Conservation (phyloP, 768 basidiomycete genomes). For the Trametes sanguinea region DNA sequence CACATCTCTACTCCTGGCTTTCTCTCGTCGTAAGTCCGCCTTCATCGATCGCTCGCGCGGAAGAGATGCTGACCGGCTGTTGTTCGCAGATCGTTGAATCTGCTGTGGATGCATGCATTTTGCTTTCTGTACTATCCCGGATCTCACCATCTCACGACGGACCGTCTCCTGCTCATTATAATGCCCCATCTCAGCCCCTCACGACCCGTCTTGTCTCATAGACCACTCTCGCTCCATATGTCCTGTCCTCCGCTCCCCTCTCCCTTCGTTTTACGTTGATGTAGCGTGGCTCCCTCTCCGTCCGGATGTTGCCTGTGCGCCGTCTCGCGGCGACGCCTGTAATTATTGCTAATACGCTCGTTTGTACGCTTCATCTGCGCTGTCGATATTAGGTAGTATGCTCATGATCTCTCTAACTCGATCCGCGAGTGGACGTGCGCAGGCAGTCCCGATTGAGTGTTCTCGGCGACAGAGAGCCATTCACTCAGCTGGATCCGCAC, state of each 20-base stretch:
- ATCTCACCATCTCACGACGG: constrained; percentile 7
- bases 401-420: neutral
- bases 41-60: neutral
- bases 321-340: neutral
- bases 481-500: too few relatives aligned
- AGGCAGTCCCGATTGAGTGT: too few relatives aligned
- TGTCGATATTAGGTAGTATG: constrained; percentile 10
- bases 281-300: constrained; percentile 3
- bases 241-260: neutral
- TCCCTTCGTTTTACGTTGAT: neutral
- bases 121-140: constrained; percentile 22
- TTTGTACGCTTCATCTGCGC: constrained; percentile 2
- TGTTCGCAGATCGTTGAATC: constrained; percentile 3
- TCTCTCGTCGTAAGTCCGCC: constrained; percentile 13
- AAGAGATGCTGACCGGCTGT: neutral
- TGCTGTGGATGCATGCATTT: constrained; percentile 25
- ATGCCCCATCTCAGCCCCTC: neutral
- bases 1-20: neutral
- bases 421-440: too few relatives aligned
- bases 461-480: too few relatives aligned
- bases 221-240: neutral
- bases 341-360: constrained; percentile 25
- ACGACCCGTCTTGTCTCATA: constrained; percentile 3
- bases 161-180: constrained; percentile 4
- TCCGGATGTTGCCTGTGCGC: neutral